Evolutionary conservation across 1,139 yeast genomes (phyloP).

Genomic region (Yamadazyma dushanensis): DNA sequence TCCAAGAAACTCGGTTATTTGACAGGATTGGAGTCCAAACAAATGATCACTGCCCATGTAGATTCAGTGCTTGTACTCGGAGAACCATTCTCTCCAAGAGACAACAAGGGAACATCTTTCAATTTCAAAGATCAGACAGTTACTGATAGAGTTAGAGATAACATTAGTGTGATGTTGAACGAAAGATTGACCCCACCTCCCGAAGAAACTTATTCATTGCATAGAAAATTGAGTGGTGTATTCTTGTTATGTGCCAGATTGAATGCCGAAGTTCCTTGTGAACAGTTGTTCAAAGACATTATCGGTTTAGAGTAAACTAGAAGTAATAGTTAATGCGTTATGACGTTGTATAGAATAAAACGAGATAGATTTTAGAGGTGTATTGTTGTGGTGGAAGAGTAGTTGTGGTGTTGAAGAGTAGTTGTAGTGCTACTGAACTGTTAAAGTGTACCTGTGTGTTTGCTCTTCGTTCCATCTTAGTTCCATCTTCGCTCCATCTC

Average conservation of each 20-base stretch:
- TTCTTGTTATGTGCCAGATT: conserved; percentile 86
- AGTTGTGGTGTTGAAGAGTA: too few species aligned
- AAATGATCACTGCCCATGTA: conserved; percentile 89
- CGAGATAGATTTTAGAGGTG: too few species aligned
- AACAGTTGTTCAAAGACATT: conserved; percentile 71
- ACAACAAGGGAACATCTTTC: conserved; percentile 51
- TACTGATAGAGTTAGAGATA: conserved; percentile 85
- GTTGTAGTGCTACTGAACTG: too few species aligned
- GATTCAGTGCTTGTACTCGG: conserved; percentile 89
- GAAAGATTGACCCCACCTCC: conserved; percentile 97
- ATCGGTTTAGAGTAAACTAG: conserved; percentile 40
- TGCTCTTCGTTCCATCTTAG: too few species aligned
- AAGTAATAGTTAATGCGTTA: not conserved
- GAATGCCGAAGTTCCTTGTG: conserved; percentile 81
- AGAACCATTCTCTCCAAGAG: conserved; percentile 76
- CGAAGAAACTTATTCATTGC: conserved; percentile 93
- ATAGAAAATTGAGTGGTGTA: conserved; percentile 92
- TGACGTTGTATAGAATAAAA: too few species aligned
- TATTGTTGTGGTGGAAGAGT: too few species aligned
- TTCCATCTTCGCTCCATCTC: too few species aligned
- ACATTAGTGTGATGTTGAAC: conserved; percentile 83
- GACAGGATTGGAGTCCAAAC: conserved; percentile 84
- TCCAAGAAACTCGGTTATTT: conserved; percentile 81
- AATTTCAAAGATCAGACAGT: conserved; percentile 85
- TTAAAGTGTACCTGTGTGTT: too few species aligned